Evolutionary conservation across 2,329 filamentous ascomycete genomes (phyloP).

Genomic region (Sordariomycetes sp.): DNA sequence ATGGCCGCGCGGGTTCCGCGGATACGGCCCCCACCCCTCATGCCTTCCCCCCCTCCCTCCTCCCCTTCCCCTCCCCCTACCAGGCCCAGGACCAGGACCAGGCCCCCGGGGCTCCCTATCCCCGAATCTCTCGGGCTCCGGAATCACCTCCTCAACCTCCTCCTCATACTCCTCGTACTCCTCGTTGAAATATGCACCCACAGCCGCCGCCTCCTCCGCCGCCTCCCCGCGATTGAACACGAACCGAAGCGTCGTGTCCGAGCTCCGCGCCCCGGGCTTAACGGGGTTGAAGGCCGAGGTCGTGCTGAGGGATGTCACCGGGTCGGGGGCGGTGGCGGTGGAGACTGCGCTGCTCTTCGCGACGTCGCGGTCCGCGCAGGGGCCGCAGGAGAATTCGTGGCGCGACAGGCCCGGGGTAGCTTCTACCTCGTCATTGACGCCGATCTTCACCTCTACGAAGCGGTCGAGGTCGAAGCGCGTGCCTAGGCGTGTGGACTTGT

Average conservation of each 20-base stretch:
- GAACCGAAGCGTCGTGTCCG: constrained; percentile 74
- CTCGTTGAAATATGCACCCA: constrained; percentile 55
- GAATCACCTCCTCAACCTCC: constrained; percentile 57
- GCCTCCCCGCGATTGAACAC: constrained; percentile 74
- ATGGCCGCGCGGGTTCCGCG: constrained; percentile 1
- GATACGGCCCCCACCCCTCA: constrained; percentile 5
- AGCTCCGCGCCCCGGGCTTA: constrained; percentile 17
- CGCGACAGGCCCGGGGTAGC: constrained; percentile 44
- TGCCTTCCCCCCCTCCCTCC: constrained; percentile 9
- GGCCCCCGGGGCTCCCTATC: background rate
- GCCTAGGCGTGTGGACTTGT: constrained; percentile 61
- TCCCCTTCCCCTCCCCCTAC: constrained; percentile 12
- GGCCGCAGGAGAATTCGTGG: constrained; percentile 46
- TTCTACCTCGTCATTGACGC: constrained; percentile 70
- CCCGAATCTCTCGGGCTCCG: constrained; percentile 7
- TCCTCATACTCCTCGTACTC: constrained; percentile 67
- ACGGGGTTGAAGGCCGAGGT: constrained; percentile 3
- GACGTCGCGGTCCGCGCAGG: constrained; percentile 25
- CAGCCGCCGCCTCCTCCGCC: constrained; percentile 52
- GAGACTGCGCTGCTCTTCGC: background rate
- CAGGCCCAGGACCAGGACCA: background rate
- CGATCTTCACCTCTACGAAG: constrained; percentile 79
- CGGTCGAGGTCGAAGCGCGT: constrained; percentile 57
- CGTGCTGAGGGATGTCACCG: background rate
- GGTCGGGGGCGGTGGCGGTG: background rate